Percentiles rank a stretch among this genome's conserved stretches.
These are phyloP conservation scores for Lasiosphaeria hispida DNA, from an alignment of 495 filamentous ascomycete species.

Conservation along the genomic window DNA sequence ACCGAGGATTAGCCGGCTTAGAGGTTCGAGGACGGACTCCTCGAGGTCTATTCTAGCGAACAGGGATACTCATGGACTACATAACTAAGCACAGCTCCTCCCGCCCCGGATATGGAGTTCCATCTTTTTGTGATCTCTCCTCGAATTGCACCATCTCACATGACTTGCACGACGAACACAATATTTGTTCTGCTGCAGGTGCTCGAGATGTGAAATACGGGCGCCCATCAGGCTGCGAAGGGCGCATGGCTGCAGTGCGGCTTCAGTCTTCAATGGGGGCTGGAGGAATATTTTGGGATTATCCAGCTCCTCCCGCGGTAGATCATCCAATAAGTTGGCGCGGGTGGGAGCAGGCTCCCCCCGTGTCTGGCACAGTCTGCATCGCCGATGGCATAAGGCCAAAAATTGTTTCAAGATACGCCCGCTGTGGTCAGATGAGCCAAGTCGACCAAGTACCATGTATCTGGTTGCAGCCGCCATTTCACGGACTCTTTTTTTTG, in stretches of 20 bases:
- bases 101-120: neutral
- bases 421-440: neutral
- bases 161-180: conserved; percentile 4
- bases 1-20: conserved; percentile 12
- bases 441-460: neutral
- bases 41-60: neutral
- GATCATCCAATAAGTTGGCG: conserved; percentile 4
- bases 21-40: no score
- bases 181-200: neutral
- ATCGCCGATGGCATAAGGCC: neutral
- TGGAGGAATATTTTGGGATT: neutral
- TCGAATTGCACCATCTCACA: conserved; percentile 10
- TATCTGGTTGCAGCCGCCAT: conserved; percentile 7
- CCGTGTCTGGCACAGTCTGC: neutral
- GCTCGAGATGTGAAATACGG: neutral
- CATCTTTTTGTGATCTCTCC: neutral
- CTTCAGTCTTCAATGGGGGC: neutral
- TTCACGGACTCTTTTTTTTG: conserved; percentile 5
- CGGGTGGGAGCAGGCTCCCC: neutral
- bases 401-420: conserved; percentile 3
- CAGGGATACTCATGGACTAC: conserved; percentile 2
- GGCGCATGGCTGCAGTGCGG: neutral
- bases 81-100: neutral
- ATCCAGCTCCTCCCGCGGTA: conserved; percentile 6
- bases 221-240: neutral